Percentiles rank a stretch among this genome's conserved stretches.
Evolutionary conservation across 1,139 yeast species (phyloP).

Genomic region (Diutina siamensis): DNA sequence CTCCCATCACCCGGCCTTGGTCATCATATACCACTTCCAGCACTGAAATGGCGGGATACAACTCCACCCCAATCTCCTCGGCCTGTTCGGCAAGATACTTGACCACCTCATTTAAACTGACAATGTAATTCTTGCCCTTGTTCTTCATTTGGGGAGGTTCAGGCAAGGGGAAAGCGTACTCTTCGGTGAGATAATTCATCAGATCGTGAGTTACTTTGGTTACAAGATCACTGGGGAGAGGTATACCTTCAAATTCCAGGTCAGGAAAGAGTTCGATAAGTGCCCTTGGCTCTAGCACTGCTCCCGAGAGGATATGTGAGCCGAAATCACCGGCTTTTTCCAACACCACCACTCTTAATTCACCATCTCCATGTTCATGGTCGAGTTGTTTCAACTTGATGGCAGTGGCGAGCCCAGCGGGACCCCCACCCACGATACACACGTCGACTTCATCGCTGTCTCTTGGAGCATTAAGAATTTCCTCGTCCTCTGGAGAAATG

Average conservation of each 20-base stretch:
- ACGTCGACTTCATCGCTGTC: conserved; percentile 51
- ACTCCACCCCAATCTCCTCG: conserved; percentile 85
- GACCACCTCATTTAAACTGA: conserved; percentile 70
- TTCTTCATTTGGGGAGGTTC: conserved; percentile 90
- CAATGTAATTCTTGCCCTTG: conserved; percentile 72
- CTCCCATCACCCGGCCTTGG: conserved; percentile 62
- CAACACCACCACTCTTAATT: conserved; percentile 71
- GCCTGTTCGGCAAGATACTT: conserved; percentile 80
- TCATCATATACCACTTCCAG: conserved; percentile 58
- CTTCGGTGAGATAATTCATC: conserved; percentile 55
- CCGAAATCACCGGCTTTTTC: conserved; percentile 94
- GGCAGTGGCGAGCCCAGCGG: conserved; percentile 94
- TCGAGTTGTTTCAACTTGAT: conserved; percentile 80
- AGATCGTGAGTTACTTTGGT: conserved; percentile 60
- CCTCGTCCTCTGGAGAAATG: conserved; percentile 30
- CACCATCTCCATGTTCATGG: conserved; percentile 51
- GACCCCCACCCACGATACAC: conserved; percentile 95
- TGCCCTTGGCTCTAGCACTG: conserved; percentile 84
- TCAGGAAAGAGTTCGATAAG: conserved; percentile 77
- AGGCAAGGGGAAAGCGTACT: conserved; percentile 57
- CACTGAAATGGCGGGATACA: conserved; percentile 89
- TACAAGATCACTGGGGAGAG: conserved; percentile 66
- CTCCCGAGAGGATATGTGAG: conserved; percentile 86
- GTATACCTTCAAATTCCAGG: conserved; percentile 47
- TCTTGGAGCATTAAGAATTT: conserved; percentile 16